These are phyloP conservation scores for Bocquillonia castaneifolia DNA, from an alignment of 441 rosid species.

Conservation along the genomic window DNA sequence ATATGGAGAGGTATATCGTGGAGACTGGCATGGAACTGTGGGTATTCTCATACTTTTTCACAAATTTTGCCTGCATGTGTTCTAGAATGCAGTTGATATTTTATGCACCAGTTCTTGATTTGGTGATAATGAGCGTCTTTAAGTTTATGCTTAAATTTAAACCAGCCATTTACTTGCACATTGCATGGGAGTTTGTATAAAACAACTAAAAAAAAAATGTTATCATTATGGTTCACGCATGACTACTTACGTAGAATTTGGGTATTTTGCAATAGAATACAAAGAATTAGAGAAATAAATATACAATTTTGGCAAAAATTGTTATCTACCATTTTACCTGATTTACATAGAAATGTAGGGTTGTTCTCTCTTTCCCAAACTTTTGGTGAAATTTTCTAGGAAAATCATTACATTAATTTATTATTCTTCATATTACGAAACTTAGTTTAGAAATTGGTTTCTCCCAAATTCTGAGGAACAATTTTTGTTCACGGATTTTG, in stretches of 20 bases:
- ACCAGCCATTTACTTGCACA: too few relatives aligned
- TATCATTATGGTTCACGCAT: too few relatives aligned
- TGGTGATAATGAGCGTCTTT: background rate
- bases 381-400: background rate
- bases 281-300: background rate
- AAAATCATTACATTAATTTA: background rate
- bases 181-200: too few relatives aligned
- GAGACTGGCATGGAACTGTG: conserved; percentile 97
- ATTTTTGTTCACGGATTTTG: background rate
- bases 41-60: conserved; percentile 33
- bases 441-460: background rate
- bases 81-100: conserved; percentile 10
- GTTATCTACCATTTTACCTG: too few relatives aligned
- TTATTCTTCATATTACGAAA: too few relatives aligned
- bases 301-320: background rate
- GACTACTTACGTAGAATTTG: too few relatives aligned
- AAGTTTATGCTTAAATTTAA: background rate
- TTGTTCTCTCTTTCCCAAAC: background rate
- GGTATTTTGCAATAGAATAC: too few relatives aligned
- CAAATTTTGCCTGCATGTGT: conserved; percentile 7
- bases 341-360: background rate
- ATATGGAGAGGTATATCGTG: conserved; percentile 94
- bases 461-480: conserved; percentile 8
- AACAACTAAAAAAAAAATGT: too few relatives aligned
- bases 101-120: conserved; percentile 10